Conservation (phyloP, 805 yeast species). For the Nakazawaea sp. region DNA sequence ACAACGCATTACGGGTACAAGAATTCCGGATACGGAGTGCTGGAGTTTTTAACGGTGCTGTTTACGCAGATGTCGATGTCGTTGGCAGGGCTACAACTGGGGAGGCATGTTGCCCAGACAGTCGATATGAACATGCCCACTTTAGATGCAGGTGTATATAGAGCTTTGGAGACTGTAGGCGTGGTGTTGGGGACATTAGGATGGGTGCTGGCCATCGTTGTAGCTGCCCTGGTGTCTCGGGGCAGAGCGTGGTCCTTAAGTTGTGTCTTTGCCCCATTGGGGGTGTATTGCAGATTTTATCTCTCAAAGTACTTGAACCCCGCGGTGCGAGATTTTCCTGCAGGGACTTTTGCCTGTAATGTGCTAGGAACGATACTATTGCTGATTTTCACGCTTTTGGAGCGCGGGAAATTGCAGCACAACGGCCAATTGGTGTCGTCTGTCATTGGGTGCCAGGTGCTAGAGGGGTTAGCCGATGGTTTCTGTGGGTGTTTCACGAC, state of each 20-base stretch:
- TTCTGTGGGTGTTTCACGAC: slow-evolving; percentile 70
- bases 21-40: slow-evolving; percentile 70
- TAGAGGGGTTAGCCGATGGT: slow-evolving; percentile 54
- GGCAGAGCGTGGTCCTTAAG: slow-evolving; percentile 64
- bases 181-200: slow-evolving; percentile 16
- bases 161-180: slow-evolving; percentile 19
- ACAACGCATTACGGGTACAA: slow-evolving; percentile 35
- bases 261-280: slow-evolving; percentile 65
- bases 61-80: slow-evolving; percentile 58
- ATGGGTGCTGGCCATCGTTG: slow-evolving; percentile 31
- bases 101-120: slow-evolving; percentile 37
- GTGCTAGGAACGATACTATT: slow-evolving; percentile 35
- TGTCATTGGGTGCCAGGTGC: slow-evolving; percentile 38
- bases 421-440: slow-evolving; percentile 23
- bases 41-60: slow-evolving; percentile 63
- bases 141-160: neutral
- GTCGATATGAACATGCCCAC: slow-evolving; percentile 17
- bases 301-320: slow-evolving; percentile 45
- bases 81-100: slow-evolving; percentile 49
- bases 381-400: slow-evolving; percentile 34
- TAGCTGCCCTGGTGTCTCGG: slow-evolving; percentile 20
- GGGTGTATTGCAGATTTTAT: slow-evolving; percentile 52
- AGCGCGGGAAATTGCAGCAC: slow-evolving; percentile 31
- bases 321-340: slow-evolving; percentile 37
- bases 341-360: slow-evolving; percentile 39